Percentiles rank a stretch among this genome's conserved stretches.
Evolutionary conservation across 768 basidiomycete species (phyloP).

Genomic region (Tylopilus rubrobrunneus): DNA sequence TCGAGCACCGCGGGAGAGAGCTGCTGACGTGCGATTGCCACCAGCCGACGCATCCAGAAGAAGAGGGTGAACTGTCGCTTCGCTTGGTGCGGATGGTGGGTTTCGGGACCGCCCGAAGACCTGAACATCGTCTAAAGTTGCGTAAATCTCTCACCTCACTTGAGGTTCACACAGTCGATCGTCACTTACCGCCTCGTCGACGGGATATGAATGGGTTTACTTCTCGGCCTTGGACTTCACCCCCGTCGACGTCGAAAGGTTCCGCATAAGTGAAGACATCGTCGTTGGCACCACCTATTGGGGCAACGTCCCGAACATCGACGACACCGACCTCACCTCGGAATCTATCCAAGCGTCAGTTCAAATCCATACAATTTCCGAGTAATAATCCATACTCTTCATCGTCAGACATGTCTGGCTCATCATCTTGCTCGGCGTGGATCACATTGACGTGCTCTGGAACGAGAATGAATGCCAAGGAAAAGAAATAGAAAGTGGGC

Average conservation of each 20-base stretch:
- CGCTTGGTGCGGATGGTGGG: constrained; percentile 48
- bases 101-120: constrained; percentile 64
- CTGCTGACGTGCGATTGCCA: constrained; percentile 41
- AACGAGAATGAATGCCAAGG: constrained; percentile 6
- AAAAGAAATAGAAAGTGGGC: background rate
- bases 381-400: constrained; percentile 47
- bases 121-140: constrained; percentile 44
- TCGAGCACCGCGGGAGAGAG: constrained; percentile 47
- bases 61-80: constrained; percentile 78
- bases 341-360: constrained; percentile 32
- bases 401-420: constrained; percentile 64
- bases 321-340: constrained; percentile 38
- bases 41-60: constrained; percentile 59
- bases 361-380: background rate
- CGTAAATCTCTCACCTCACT: background rate
- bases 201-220: constrained; percentile 44
- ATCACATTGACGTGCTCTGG: constrained; percentile 54
- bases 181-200: constrained; percentile 41
- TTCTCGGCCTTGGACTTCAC: constrained; percentile 42
- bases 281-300: constrained; percentile 34
- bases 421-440: constrained; percentile 58
- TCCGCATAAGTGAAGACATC: constrained; percentile 56
- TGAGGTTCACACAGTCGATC: background rate
- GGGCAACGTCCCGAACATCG: constrained; percentile 32
- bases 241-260: constrained; percentile 44